These are phyloP conservation scores for Diaporthe sp. DNA, from an alignment of 2,329 filamentous ascomycete species.

Conservation along the genomic window DNA sequence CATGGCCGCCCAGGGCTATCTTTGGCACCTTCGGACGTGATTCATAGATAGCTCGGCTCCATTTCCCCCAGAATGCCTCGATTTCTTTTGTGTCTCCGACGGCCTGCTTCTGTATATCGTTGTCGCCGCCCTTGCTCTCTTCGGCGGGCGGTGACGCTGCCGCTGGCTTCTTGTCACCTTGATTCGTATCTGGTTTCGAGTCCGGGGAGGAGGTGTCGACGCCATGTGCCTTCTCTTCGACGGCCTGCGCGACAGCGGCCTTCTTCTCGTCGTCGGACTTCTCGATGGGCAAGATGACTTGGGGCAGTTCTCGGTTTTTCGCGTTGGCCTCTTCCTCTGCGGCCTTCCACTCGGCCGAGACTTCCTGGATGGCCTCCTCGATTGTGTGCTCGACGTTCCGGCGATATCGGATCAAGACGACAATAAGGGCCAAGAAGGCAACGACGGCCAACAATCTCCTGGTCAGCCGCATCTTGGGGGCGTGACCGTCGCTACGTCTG, in stretches of 20 bases:
- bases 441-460: conserved; percentile 39
- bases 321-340: conserved; percentile 39
- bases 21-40: conserved; percentile 34
- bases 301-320: conserved; percentile 39
- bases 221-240: conserved; percentile 11
- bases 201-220: background rate
- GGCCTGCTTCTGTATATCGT: background rate
- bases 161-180: conserved; percentile 16
- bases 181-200: conserved; percentile 1
- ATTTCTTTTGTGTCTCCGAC: conserved; percentile 37
- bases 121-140: conserved; percentile 4
- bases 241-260: conserved; percentile 18
- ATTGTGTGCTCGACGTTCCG: conserved; percentile 40
- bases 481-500: conserved; percentile 36
- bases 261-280: conserved; percentile 25
- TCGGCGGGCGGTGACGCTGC: conserved; percentile 5
- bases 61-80: conserved; percentile 39
- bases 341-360: conserved; percentile 37
- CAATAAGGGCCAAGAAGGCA: conserved; percentile 36
- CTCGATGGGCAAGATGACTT: conserved; percentile 39
- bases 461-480: conserved; percentile 38
- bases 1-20: conserved; percentile 33
- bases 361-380: conserved; percentile 41
- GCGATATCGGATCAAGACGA: conserved; percentile 39
- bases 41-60: conserved; percentile 38